Percentiles rank a stretch among this genome's conserved stretches.
These are phyloP conservation scores for Backusella sp. DNA, from an alignment of 192 early-diverging fungal species.

Conservation along the genomic window DNA sequence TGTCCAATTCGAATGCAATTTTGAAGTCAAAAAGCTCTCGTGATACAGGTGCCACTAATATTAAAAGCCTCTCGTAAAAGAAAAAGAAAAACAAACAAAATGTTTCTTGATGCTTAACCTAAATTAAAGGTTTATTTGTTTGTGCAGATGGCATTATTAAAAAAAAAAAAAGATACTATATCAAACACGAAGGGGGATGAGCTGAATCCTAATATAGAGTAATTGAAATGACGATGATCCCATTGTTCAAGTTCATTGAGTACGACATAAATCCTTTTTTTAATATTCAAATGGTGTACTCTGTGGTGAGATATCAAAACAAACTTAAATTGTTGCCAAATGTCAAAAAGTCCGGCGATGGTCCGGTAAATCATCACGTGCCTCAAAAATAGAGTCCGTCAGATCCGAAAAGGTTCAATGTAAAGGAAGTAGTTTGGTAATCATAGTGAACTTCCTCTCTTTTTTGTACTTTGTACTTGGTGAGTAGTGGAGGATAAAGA, in stretches of 20 bases:
- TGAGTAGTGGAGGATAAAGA: neutral
- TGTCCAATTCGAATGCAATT: too few relatives aligned
- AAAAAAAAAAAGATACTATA: too few relatives aligned
- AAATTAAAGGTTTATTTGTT: too few relatives aligned
- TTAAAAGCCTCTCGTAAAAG: neutral
- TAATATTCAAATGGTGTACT: too few relatives aligned
- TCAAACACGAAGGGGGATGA: too few relatives aligned
- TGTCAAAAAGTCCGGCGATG: neutral
- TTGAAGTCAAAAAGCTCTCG: neutral
- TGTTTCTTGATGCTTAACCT: neutral
- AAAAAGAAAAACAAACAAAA: neutral
- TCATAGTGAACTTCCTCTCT: slow-evolving; percentile 15
- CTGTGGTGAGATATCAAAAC: too few relatives aligned
- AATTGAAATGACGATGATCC: too few relatives aligned
- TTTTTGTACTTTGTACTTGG: slow-evolving; percentile 25
- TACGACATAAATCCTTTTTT: too few relatives aligned
- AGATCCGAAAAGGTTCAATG: neutral
- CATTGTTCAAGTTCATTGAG: too few relatives aligned
- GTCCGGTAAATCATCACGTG: neutral
- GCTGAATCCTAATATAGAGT: too few relatives aligned
- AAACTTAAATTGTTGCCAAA: too few relatives aligned
- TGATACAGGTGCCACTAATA: neutral
- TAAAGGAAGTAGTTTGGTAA: neutral
- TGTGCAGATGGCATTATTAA: too few relatives aligned
- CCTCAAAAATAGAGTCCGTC: neutral